phyloP scores from a whole-genome alignment of 352 stramenopile genomes.

The Globisporangium viniferum region DNA sequence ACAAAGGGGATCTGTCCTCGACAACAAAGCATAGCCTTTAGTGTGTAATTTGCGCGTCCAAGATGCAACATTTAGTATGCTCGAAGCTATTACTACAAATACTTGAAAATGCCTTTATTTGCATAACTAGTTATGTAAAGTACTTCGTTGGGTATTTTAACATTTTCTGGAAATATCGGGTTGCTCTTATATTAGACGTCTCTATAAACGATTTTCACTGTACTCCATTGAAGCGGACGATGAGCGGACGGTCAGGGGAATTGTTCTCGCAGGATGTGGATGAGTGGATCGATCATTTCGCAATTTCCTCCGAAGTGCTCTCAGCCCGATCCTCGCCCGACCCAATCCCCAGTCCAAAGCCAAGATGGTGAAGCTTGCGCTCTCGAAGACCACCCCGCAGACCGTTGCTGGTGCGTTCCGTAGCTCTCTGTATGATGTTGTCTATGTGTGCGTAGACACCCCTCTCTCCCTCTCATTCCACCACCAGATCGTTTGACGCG shows the following conservation, averaged over 20 bases:
- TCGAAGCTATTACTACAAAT: too few species aligned
- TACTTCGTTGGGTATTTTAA: too few species aligned
- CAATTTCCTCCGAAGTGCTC: not conserved
- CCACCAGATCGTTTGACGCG: not conserved
- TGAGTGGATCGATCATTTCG: constrained; percentile 4
- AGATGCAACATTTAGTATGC: too few species aligned
- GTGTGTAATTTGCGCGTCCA: too few species aligned
- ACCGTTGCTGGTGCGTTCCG: constrained; percentile 32
- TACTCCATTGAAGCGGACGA: not conserved
- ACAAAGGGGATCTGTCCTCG: too few species aligned
- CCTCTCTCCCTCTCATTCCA: not conserved
- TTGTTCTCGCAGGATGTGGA: not conserved
- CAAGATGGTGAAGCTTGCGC: constrained; percentile 38
- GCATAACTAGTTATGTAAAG: too few species aligned
- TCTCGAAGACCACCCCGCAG: constrained; percentile 57
- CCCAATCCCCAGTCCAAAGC: not conserved
- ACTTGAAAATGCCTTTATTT: too few species aligned
- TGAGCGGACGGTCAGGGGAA: not conserved
- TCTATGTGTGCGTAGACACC: not conserved
- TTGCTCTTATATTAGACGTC: not conserved
- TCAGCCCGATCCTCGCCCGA: not conserved
- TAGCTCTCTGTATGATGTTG: not conserved
- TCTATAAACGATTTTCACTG: not conserved
- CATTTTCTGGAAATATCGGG: not conserved
- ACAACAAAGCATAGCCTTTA: too few species aligned